phyloP scores from a whole-genome alignment of 257 asterid genomes.

The Coffea eugenioides region DNA sequence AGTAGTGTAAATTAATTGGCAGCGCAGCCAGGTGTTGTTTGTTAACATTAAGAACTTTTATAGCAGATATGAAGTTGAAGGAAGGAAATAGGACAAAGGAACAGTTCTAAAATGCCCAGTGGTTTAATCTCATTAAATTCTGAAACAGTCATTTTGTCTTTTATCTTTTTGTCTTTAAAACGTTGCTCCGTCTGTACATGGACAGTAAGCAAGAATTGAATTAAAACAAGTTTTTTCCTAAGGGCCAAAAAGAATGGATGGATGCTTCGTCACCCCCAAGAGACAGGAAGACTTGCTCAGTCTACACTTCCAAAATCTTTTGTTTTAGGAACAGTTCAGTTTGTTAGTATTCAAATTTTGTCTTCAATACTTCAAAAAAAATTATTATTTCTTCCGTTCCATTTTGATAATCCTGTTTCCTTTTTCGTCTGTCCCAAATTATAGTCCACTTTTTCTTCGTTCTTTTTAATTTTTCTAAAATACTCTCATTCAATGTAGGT shows the following conservation, averaged over 20 bases:
- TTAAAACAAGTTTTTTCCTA: neutral
- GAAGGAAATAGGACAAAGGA: neutral
- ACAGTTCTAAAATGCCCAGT: neutral
- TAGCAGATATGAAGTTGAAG: neutral
- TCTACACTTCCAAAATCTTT: neutral
- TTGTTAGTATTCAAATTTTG: too few species aligned
- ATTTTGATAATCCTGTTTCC: too few species aligned
- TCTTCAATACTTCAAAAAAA: too few species aligned
- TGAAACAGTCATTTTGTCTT: neutral
- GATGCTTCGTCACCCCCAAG: neutral
- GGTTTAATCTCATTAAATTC: neutral
- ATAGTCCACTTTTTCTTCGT: too few species aligned
- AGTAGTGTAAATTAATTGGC: neutral
- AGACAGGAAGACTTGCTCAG: neutral
- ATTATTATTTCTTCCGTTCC: too few species aligned
- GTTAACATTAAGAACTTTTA: neutral
- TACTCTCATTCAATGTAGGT: too few species aligned
- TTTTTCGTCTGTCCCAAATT: too few species aligned
- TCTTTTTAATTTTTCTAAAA: too few species aligned
- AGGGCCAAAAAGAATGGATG: neutral
- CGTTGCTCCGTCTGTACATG: neutral
- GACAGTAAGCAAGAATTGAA: neutral
- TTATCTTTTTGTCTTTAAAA: neutral
- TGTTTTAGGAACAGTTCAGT: too few species aligned
- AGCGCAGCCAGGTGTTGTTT: neutral